These are phyloP conservation scores for Chalciporus sp. DNA, from an alignment of 1,284 basidiomycete genomes.

Conservation along the genomic window DNA sequence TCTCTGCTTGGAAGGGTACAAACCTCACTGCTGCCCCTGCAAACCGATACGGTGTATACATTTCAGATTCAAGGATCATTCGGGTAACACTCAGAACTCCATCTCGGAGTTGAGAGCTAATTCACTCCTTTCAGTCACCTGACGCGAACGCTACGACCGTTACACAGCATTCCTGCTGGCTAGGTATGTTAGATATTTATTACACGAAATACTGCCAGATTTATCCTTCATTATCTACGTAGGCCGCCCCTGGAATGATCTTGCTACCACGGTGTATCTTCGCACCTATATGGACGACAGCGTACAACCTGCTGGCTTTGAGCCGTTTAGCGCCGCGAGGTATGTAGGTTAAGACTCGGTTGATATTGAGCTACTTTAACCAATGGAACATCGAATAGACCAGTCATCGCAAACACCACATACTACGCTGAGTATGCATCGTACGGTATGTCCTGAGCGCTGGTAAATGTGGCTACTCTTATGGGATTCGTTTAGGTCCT, in stretches of 20 bases:
- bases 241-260: slow-evolving; percentile 65
- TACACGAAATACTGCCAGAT: not conserved
- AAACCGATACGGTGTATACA: slow-evolving; percentile 63
- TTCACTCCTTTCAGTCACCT: slow-evolving; percentile 44
- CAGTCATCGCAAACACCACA: slow-evolving; percentile 56
- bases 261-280: slow-evolving; percentile 57
- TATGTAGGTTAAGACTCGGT: not conserved
- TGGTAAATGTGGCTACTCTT: not conserved
- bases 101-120: not conserved
- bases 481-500: slow-evolving; percentile 41
- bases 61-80: slow-evolving; percentile 56
- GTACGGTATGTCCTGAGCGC: slow-evolving; percentile 38
- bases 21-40: slow-evolving; percentile 35
- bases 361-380: not conserved
- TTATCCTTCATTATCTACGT: not conserved
- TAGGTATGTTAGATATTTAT: slow-evolving; percentile 36
- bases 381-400: slow-evolving; percentile 33
- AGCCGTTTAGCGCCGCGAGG: slow-evolving; percentile 35
- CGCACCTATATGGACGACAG: slow-evolving; percentile 62
- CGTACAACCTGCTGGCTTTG: slow-evolving; percentile 53
- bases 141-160: slow-evolving; percentile 56
- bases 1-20: slow-evolving; percentile 63
- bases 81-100: slow-evolving; percentile 37
- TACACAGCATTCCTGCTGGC: slow-evolving; percentile 49
- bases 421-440: slow-evolving; percentile 63